These are phyloP conservation scores for Beauveria caledonica DNA, from an alignment of 2,329 filamentous ascomycete genomes.

Conservation along the genomic window DNA sequence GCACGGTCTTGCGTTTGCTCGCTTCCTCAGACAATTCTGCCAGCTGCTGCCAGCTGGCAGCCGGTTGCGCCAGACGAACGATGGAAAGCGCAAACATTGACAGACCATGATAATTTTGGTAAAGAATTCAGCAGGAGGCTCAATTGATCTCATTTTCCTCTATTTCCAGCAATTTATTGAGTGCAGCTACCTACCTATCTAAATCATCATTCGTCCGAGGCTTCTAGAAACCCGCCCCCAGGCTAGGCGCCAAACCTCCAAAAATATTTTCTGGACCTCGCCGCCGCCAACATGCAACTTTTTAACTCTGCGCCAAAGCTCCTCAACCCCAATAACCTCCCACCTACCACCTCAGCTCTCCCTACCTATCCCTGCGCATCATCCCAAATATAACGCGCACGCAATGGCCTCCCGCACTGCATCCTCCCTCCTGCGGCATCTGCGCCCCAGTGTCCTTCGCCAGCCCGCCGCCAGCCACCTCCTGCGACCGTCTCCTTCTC, in stretches of 20 bases:
- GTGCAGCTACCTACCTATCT: too few relatives aligned
- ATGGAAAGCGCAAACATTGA: conserved; percentile 7
- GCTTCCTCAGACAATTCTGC: not conserved
- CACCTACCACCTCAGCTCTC: not conserved
- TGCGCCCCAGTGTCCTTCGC: conserved; percentile 11
- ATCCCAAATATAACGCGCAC: not conserved
- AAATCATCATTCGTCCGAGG: not conserved
- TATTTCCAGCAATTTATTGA: too few relatives aligned
- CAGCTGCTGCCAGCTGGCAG: conserved; percentile 3
- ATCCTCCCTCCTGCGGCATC: conserved; percentile 14
- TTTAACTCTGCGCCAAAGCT: not conserved
- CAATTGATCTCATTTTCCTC: not conserved
- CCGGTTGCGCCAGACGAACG: not conserved
- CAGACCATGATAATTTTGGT: not conserved
- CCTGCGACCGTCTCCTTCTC: conserved; percentile 8
- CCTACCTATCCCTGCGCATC: not conserved
- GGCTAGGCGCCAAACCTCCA: not conserved
- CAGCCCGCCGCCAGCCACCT: conserved; percentile 7
- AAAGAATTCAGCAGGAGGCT: not conserved
- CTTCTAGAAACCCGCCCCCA: not conserved
- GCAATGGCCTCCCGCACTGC: conserved; percentile 24
- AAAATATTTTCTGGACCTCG: conserved; percentile 9
- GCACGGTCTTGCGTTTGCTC: conserved; percentile 8
- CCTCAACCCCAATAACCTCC: not conserved
- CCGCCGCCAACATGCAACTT: not conserved